Evolutionary conservation across 768 basidiomycete species (phyloP), one percentile per base, ranked within the genome.

Genomic region (Tricholoma flavovirens): DNA sequence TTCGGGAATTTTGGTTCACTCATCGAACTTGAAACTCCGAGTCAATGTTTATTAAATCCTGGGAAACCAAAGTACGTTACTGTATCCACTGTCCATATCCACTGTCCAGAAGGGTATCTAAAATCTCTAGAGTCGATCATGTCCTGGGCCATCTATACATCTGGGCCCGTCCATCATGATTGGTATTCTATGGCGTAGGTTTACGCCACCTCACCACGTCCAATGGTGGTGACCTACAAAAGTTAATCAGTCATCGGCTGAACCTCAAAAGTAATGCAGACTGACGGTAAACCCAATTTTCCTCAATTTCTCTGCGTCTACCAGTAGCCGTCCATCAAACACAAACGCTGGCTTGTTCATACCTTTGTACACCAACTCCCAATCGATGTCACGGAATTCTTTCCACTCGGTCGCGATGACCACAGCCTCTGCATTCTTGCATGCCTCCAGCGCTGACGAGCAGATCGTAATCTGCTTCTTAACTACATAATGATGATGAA

Each of bases 321-420:
- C 79, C 65, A 98, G 79, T 59, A 97, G 76, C 30, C 94, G 83
- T 4, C 94, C 94, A 68, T 98, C 96, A 66, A 98, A 98, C 60
- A 99, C 81, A 67, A 97, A 98, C 4, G 97, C 96, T n/a, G 97
- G 97, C 79, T 98, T 97, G 66, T 88, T 90, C 93, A 98, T 98
- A 66, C 78, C 73, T 51, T 75, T 70, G 74, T 98, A 97, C 40
- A 98, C 88, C 33, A 75, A 75, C 63, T 82, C 70, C 97, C 97
- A 99, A 73, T 95, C 86, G 61, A 99, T 89, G 36, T 87, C 81
- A 66, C 81, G 82, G 83, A 99, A 99, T 73, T 98, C 95, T 70
- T 88, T 91, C 96, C 94, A 97, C 73, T 96, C 96, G 2, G 97
- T 99, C 24, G 92, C 93, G 63, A 99, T 87, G 49, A 98, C 91